phyloP scores from a whole-genome alignment of 2,329 filamentous ascomycete species.

The Monosporascus sp. region DNA sequence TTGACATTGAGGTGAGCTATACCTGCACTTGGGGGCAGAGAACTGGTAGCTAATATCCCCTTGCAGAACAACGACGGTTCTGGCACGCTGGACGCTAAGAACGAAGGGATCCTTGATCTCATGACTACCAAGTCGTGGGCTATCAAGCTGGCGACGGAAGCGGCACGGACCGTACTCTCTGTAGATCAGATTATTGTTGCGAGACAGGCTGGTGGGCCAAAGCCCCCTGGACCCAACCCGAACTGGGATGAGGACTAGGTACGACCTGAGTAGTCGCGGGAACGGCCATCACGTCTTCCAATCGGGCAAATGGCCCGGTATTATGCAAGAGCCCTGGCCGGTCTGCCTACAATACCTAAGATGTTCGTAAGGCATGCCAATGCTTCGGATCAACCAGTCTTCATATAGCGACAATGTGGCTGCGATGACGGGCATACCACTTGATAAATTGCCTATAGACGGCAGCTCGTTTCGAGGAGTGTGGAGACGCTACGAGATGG shows the following conservation, averaged over 20 bases:
- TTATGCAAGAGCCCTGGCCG: background rate
- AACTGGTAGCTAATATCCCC: slow-evolving; percentile 11
- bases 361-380: no score
- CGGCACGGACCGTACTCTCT: slow-evolving; percentile 86
- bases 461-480: no score
- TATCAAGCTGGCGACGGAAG: slow-evolving; percentile 93
- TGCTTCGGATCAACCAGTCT: no score
- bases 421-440: no score
- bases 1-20: slow-evolving; percentile 73
- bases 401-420: no score
- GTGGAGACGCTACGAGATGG: no score
- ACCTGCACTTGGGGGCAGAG: background rate
- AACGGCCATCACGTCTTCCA: slow-evolving; percentile 6
- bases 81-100: slow-evolving; percentile 79
- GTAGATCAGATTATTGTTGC: slow-evolving; percentile 99
- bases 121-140: slow-evolving; percentile 93
- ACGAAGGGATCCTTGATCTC: slow-evolving; percentile 87
- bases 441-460: no score
- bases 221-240: slow-evolving; percentile 91
- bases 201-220: slow-evolving; percentile 92
- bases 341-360: background rate
- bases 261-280: background rate
- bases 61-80: slow-evolving; percentile 66
- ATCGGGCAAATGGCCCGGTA: background rate
- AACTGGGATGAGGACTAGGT: slow-evolving; percentile 61